These are phyloP conservation scores for Biancaea sappan DNA, from an alignment of 306 rosid species.

Conservation along the genomic window DNA sequence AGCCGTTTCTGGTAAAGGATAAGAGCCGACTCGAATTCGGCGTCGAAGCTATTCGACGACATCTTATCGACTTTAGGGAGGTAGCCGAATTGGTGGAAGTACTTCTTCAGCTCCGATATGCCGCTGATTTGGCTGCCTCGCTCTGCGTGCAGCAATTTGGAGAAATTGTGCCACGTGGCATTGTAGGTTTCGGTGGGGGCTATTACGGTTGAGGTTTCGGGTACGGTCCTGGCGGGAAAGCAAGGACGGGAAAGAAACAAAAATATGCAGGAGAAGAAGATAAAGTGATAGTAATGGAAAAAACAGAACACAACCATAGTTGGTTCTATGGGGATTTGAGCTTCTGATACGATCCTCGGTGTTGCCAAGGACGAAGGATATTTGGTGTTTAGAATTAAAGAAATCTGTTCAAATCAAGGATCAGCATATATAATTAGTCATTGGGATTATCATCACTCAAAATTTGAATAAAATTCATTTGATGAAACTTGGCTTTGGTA, in stretches of 20 bases:
- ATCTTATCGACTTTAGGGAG: constrained; percentile 43
- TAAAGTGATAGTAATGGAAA: constrained; percentile 38
- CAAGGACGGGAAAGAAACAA: constrained; percentile 57
- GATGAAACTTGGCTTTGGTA: constrained; percentile 36
- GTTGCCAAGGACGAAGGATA: not conserved
- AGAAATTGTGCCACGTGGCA: constrained; percentile 76
- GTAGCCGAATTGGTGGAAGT: constrained; percentile 86
- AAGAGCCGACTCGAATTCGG: constrained; percentile 64
- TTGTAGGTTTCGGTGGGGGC: constrained; percentile 40
- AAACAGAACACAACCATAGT: constrained; percentile 50
- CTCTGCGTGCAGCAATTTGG: constrained; percentile 68
- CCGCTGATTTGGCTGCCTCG: constrained; percentile 67
- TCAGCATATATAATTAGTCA: constrained; percentile 1
- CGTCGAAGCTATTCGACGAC: constrained; percentile 61
- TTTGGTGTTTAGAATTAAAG: not conserved
- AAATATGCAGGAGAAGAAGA: constrained; percentile 28
- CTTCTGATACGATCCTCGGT: not conserved
- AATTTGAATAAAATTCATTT: constrained; percentile 20
- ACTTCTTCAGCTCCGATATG: constrained; percentile 75
- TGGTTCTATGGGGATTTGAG: constrained; percentile 41
- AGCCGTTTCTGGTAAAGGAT: constrained; percentile 67
- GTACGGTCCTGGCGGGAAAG: constrained; percentile 63
- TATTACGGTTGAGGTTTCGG: constrained; percentile 48
- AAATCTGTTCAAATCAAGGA: constrained; percentile 5
- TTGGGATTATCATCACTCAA: not conserved